Conservation (phyloP, 768 basidiomycete species). For the Pulveroboletus ravenelii region DNA sequence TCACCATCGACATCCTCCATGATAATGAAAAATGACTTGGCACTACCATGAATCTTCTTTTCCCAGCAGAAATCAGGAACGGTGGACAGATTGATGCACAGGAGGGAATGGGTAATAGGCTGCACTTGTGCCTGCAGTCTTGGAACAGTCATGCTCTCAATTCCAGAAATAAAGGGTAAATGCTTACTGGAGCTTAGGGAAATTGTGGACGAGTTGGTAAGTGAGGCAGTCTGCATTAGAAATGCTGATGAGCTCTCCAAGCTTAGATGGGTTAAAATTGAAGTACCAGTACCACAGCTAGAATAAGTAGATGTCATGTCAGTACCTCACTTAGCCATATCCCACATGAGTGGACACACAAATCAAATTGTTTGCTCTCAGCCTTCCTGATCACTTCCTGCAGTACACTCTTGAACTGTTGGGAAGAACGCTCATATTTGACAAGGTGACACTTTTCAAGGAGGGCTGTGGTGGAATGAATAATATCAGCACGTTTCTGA, state of each 20-base stretch:
- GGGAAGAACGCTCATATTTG: conserved; percentile 85
- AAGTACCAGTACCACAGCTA: conserved; percentile 97
- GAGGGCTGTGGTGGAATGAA: conserved; percentile 87
- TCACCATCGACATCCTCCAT: conserved; percentile 99
- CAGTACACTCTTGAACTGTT: too few species aligned
- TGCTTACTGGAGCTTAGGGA: conserved; percentile 87
- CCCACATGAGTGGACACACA: conserved; percentile 35
- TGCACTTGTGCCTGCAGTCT: conserved; percentile 94
- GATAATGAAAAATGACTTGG: conserved; percentile 88
- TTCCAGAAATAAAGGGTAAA: neutral
- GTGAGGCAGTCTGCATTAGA: conserved; percentile 90
- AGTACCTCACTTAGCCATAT: neutral
- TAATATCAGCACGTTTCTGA: conserved; percentile 92
- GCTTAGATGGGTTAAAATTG: conserved; percentile 84
- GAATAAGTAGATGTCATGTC: neutral
- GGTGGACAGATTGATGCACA: conserved; percentile 90
- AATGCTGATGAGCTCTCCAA: conserved; percentile 92
- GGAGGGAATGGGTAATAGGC: conserved; percentile 89
- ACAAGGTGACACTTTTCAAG: conserved; percentile 92
- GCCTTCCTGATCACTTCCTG: too few species aligned
- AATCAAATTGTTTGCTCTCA: conserved; percentile 97
- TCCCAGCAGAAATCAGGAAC: conserved; percentile 99
- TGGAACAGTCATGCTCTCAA: neutral
- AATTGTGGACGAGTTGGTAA: conserved; percentile 89
- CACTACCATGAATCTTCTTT: conserved; percentile 82